phyloP scores from a whole-genome alignment of 1,284 basidiomycete species.

The Phaffia rhodozyma region DNA sequence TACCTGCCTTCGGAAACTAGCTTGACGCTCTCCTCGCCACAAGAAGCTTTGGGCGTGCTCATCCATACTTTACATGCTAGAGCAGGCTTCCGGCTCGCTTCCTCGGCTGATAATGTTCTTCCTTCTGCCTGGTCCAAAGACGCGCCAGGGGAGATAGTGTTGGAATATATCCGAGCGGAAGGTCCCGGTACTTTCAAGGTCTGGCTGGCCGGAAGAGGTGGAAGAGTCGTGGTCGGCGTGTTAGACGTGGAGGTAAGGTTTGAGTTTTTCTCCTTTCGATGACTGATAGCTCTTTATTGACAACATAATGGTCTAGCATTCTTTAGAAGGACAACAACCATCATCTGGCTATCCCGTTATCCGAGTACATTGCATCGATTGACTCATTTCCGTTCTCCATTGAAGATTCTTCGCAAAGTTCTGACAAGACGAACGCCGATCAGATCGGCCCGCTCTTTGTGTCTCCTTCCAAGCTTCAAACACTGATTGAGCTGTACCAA shows the following conservation, averaged over 20 bases:
- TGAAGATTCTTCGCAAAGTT: conserved; percentile 15
- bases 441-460: conserved; percentile 16
- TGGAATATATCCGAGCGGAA: conserved; percentile 38
- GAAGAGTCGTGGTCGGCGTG: conserved; percentile 34
- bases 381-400: conserved; percentile 21
- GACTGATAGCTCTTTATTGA: background rate
- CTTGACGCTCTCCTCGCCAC: conserved; percentile 25
- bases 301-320: no score
- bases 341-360: conserved; percentile 31
- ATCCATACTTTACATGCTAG: conserved; percentile 36
- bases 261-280: background rate
- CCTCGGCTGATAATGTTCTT: conserved; percentile 15
- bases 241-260: conserved; percentile 38
- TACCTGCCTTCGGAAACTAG: no score
- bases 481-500: conserved; percentile 35
- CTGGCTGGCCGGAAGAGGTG: conserved; percentile 33
- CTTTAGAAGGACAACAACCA: conserved; percentile 37
- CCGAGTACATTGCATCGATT: conserved; percentile 20
- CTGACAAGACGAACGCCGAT: conserved; percentile 26
- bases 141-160: conserved; percentile 28
- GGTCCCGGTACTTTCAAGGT: conserved; percentile 34
- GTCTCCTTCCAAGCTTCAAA: conserved; percentile 27
- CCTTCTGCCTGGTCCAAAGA: conserved; percentile 28
- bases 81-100: conserved; percentile 34
- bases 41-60: conserved; percentile 33